These are phyloP conservation scores for Hanseniaspora vineae DNA, from an alignment of 805 yeast genomes.

Conservation along the genomic window DNA sequence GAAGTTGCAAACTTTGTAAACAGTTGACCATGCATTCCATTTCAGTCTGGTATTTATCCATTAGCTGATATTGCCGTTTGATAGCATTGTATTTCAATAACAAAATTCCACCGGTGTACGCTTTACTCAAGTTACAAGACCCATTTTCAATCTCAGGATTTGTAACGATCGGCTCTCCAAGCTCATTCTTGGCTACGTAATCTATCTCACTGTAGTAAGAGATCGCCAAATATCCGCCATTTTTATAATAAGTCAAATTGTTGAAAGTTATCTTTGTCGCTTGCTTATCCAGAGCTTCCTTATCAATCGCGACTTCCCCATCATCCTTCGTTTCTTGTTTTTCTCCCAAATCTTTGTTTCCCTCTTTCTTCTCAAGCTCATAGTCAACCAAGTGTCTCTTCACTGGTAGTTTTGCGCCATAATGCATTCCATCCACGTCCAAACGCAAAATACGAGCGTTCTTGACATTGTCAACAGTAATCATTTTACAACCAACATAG, in stretches of 20 bases:
- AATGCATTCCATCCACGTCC: constrained; percentile 28
- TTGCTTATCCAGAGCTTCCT: constrained; percentile 7
- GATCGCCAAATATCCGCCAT: constrained; percentile 46
- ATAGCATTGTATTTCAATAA: constrained; percentile 46
- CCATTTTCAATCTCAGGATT: constrained; percentile 17
- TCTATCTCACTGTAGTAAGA: constrained; percentile 48
- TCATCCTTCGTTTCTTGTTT: too few relatives aligned
- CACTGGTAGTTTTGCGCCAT: constrained; percentile 50
- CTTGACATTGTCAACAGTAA: constrained; percentile 57
- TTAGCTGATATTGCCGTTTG: constrained; percentile 70
- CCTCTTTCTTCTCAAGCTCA: constrained; percentile 6
- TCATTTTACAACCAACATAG: constrained; percentile 30
- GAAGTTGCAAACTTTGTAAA: not conserved
- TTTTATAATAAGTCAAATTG: constrained; percentile 56
- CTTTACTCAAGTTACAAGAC: constrained; percentile 34
- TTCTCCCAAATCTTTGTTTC: not conserved
- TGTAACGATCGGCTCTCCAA: constrained; percentile 52
- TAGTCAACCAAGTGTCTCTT: constrained; percentile 37
- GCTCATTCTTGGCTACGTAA: constrained; percentile 62
- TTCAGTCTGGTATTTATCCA: not conserved
- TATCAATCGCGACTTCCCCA: too few relatives aligned
- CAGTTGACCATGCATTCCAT: not conserved
- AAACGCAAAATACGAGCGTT: constrained; percentile 45
- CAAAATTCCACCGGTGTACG: constrained; percentile 47
- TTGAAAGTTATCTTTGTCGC: constrained; percentile 36